These are phyloP conservation scores for Mucor indicus DNA, from an alignment of 371 early-diverging fungal genomes.

Conservation along the genomic window DNA sequence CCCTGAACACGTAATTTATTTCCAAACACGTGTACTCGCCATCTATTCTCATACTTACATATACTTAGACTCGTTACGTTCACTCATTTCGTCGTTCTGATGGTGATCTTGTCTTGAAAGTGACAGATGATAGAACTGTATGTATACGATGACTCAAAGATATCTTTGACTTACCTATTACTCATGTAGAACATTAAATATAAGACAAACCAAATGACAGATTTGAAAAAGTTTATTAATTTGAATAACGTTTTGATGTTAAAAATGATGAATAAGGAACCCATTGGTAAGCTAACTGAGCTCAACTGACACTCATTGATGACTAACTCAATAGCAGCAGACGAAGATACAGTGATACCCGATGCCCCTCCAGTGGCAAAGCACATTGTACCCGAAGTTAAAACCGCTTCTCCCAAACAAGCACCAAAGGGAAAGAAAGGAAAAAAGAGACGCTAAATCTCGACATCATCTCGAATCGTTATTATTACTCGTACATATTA, in stretches of 20 bases:
- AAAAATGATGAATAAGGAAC: conserved; percentile 64
- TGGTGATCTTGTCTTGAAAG: conserved; percentile 74
- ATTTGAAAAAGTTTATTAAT: conserved; percentile 70
- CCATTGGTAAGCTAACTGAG: conserved; percentile 12
- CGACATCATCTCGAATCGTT: too few relatives aligned
- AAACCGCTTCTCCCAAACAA: conserved; percentile 20
- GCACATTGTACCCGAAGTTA: conserved; percentile 6
- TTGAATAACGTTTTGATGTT: conserved; percentile 65
- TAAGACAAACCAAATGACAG: conserved; percentile 70
- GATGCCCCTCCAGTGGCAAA: conserved; percentile 15
- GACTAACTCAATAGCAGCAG: background rate
- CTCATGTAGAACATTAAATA: conserved; percentile 60
- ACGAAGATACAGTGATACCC: conserved; percentile 18
- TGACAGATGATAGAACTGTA: conserved; percentile 54
- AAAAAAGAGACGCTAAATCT: conserved; percentile 23
- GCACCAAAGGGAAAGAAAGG: conserved; percentile 24
- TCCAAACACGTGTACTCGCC: background rate
- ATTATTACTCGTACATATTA: background rate
- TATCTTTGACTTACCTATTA: background rate
- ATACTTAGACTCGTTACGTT: conserved; percentile 65
- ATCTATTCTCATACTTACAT: too few relatives aligned
- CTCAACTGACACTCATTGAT: background rate
- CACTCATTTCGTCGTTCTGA: conserved; percentile 66
- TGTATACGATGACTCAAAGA: background rate
- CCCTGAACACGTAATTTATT: conserved; percentile 56